A percentile compares a stretch with the other conserved stretches of the same genome.
phyloP scores from a whole-genome alignment of 164 flowering plant species.

The Stephania cephalantha region DNA sequence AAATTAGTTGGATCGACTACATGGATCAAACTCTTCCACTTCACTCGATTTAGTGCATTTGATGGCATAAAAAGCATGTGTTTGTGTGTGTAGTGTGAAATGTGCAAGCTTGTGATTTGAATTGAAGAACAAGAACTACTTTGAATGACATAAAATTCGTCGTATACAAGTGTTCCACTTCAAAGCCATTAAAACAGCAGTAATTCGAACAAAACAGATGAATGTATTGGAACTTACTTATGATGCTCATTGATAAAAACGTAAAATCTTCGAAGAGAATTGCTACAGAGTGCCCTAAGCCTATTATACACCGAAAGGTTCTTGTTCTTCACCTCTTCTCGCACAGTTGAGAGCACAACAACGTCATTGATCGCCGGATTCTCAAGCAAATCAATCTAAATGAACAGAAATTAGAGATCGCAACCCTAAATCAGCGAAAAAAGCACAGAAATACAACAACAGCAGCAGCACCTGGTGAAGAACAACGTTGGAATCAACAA shows the following conservation, averaged over 20 bases:
- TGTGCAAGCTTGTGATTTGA: not conserved
- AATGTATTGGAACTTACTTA: constrained; percentile 42
- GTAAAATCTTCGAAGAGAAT: constrained; percentile 53
- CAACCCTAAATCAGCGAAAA: not conserved
- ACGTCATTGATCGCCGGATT: constrained; percentile 78
- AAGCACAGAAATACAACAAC: not conserved
- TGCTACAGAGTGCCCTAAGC: constrained; percentile 67
- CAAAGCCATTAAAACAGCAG: not conserved
- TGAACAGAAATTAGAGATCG: not conserved
- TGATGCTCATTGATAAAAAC: constrained; percentile 90
- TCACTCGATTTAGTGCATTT: no score
- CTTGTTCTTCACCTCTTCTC: constrained; percentile 88
- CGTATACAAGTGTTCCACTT: not conserved
- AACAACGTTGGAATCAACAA: constrained; percentile 89
- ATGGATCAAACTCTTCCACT: no score
- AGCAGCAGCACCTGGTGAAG: constrained; percentile 62
- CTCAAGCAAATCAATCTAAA: constrained; percentile 94
- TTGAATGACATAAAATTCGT: no score
- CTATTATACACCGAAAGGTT: constrained; percentile 75
- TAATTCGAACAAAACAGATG: not conserved
- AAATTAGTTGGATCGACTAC: no score
- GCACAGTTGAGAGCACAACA: constrained; percentile 71
- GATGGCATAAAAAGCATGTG: not conserved
- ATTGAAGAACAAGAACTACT: not conserved
- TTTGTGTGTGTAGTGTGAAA: not conserved